A percentile compares a stretch with the other conserved stretches of the same genome.
phyloP scores from a whole-genome alignment of 306 rosid genomes.

The Astragalus membranaceus region DNA sequence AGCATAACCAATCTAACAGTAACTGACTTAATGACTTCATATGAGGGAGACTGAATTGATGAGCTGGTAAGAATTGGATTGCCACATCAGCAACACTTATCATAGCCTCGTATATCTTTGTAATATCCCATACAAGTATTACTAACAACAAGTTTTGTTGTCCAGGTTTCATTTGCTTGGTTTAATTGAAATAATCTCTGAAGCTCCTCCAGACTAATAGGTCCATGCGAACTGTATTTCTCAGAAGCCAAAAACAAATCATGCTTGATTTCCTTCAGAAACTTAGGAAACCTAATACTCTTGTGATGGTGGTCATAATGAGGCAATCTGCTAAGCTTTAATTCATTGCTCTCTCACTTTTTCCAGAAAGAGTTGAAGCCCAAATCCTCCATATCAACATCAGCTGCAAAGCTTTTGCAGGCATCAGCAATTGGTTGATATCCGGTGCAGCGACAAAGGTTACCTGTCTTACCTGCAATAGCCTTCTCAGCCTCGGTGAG shows the following conservation, averaged over 20 bases:
- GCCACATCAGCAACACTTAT: too few relatives aligned
- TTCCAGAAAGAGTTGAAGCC: slow-evolving; percentile 79
- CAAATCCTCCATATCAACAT: slow-evolving; percentile 86
- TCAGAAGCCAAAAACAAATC: slow-evolving; percentile 19
- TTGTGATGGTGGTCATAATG: slow-evolving; percentile 26
- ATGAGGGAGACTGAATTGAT: too few relatives aligned
- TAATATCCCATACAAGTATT: slow-evolving; percentile 73
- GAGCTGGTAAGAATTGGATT: too few relatives aligned
- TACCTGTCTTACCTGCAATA: slow-evolving; percentile 50
- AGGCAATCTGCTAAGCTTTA: slow-evolving; percentile 45
- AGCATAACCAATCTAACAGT: too few relatives aligned
- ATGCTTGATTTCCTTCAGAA: slow-evolving; percentile 48
- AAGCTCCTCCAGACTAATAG: slow-evolving; percentile 18
- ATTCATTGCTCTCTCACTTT: slow-evolving; percentile 46
- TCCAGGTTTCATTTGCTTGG: slow-evolving; percentile 10
- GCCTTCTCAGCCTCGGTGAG: slow-evolving; percentile 76
- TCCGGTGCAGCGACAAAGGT: slow-evolving; percentile 96
- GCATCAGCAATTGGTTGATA: slow-evolving; percentile 86
- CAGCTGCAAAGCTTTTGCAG: slow-evolving; percentile 83
- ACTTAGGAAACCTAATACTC: slow-evolving; percentile 50
- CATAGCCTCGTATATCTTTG: slow-evolving; percentile 48
- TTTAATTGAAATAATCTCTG: slow-evolving; percentile 15
- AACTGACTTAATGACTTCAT: too few relatives aligned
- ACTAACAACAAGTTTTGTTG: slow-evolving; percentile 47
- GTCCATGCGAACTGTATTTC: slow-evolving; percentile 25